phyloP scores from a whole-genome alignment of 306 rosid genomes.

The Vachellia pachyceras region DNA sequence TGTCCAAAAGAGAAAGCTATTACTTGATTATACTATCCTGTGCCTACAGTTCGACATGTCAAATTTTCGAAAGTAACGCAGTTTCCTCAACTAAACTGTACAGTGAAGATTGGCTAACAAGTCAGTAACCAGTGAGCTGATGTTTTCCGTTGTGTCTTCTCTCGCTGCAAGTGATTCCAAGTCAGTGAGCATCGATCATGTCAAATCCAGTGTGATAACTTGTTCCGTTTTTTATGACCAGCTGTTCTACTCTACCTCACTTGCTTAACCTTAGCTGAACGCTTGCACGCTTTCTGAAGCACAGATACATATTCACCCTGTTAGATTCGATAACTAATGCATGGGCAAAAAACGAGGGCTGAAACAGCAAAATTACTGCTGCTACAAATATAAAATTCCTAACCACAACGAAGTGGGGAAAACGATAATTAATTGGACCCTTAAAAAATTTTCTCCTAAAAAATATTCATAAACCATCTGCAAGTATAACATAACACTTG shows the following conservation, averaged over 20 bases:
- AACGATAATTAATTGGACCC: constrained; percentile 15
- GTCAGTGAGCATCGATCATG: constrained; percentile 32
- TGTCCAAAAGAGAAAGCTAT: neutral
- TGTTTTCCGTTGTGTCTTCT: neutral
- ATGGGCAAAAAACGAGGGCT: constrained; percentile 19
- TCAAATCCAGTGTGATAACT: constrained; percentile 36
- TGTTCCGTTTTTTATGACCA: constrained; percentile 13
- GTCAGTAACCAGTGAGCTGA: constrained; percentile 15
- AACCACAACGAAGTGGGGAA: constrained; percentile 22
- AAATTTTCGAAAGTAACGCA: constrained; percentile 9
- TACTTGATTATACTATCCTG: constrained; percentile 3
- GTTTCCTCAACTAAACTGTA: neutral
- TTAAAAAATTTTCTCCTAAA: neutral
- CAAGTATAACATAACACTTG: neutral
- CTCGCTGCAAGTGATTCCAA: constrained; percentile 22
- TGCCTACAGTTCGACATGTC: constrained; percentile 4
- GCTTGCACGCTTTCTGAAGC: constrained; percentile 47
- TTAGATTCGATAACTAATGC: constrained; percentile 23
- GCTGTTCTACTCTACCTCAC: constrained; percentile 17
- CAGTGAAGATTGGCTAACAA: neutral
- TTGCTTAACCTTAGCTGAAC: constrained; percentile 34
- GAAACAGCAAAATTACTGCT: neutral
- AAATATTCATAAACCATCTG: neutral
- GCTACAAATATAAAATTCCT: neutral
- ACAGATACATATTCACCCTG: constrained; percentile 33